Evolutionary conservation across 345 rosid species (phyloP).

Genomic region (Aquilaria malaccensis): DNA sequence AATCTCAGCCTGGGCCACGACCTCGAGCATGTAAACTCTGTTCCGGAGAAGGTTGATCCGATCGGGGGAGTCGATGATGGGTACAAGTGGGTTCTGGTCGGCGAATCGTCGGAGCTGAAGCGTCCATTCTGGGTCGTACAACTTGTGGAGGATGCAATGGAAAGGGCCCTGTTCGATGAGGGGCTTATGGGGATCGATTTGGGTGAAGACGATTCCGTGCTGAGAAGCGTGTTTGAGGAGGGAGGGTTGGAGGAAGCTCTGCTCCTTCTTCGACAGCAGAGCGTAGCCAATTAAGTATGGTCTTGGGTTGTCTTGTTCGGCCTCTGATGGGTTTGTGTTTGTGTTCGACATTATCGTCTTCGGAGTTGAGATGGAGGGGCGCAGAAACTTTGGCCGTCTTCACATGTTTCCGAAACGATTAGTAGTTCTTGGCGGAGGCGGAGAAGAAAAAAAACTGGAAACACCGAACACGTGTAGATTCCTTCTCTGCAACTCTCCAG

Average conservation of each 20-base stretch:
- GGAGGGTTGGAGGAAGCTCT: constrained; percentile 42
- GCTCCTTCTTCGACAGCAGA: constrained; percentile 38
- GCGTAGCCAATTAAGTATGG: constrained; percentile 41
- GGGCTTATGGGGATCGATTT: constrained; percentile 34
- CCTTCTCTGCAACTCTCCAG: too few species aligned
- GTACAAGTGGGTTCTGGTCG: constrained; percentile 30
- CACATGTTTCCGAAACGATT: too few species aligned
- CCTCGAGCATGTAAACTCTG: constrained; percentile 54
- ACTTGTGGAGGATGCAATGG: constrained; percentile 57
- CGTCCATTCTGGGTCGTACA: constrained; percentile 42
- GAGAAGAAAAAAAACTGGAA: too few species aligned
- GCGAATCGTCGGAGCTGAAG: constrained; percentile 30
- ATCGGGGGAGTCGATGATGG: constrained; percentile 40
- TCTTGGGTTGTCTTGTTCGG: constrained; percentile 4
- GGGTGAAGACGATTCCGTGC: constrained; percentile 33
- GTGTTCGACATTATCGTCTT: too few species aligned
- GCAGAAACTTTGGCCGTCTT: too few species aligned
- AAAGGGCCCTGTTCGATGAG: constrained; percentile 48
- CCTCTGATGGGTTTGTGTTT: too few species aligned
- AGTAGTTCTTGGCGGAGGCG: too few species aligned
- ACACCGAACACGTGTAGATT: too few species aligned
- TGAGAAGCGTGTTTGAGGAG: constrained; percentile 30
- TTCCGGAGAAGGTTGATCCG: constrained; percentile 35
- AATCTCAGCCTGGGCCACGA: constrained; percentile 22
- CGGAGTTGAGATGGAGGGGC: too few species aligned